These are phyloP conservation scores for Kwoniella pini DNA, from an alignment of 768 basidiomycete genomes.

Conservation along the genomic window DNA sequence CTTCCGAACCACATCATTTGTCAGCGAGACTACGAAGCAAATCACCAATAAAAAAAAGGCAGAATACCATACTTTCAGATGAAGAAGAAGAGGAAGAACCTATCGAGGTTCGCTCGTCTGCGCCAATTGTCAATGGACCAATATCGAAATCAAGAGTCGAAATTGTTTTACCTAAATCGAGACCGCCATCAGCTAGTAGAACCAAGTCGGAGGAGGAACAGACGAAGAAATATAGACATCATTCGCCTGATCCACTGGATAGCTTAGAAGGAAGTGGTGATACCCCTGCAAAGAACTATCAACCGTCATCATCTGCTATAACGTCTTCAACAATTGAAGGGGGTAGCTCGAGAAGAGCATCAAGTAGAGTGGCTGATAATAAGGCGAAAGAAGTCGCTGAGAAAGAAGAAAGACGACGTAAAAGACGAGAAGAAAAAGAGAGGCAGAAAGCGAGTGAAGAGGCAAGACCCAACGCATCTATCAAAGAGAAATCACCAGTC, in stretches of 20 bases:
- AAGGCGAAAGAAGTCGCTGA: conserved; percentile 27
- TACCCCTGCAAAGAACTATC: background rate
- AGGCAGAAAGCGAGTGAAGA: conserved; percentile 7
- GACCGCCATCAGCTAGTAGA: conserved; percentile 6
- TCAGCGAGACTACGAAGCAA: background rate
- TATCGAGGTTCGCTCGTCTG: conserved; percentile 6
- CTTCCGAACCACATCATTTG: background rate
- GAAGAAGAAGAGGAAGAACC: conserved; percentile 17
- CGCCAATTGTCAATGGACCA: too few species aligned
- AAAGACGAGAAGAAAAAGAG: conserved; percentile 34
- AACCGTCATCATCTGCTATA: conserved; percentile 10
- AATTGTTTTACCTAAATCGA: conserved; percentile 12
- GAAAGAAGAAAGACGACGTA: conserved; percentile 32
- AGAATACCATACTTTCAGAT: conserved; percentile 4
- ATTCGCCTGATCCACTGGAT: conserved; percentile 19
- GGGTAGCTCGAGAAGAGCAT: conserved; percentile 13
- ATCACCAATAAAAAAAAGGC: background rate
- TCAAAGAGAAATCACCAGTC: background rate
- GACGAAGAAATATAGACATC: background rate
- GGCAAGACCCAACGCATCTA: background rate
- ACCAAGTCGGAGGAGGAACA: background rate
- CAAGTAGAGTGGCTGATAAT: conserved; percentile 24
- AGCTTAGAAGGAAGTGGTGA: background rate
- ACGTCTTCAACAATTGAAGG: background rate
- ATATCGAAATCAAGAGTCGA: conserved; percentile 13